phyloP scores from a whole-genome alignment of 2,329 filamentous ascomycete species.

The Aspergillus sergii region DNA sequence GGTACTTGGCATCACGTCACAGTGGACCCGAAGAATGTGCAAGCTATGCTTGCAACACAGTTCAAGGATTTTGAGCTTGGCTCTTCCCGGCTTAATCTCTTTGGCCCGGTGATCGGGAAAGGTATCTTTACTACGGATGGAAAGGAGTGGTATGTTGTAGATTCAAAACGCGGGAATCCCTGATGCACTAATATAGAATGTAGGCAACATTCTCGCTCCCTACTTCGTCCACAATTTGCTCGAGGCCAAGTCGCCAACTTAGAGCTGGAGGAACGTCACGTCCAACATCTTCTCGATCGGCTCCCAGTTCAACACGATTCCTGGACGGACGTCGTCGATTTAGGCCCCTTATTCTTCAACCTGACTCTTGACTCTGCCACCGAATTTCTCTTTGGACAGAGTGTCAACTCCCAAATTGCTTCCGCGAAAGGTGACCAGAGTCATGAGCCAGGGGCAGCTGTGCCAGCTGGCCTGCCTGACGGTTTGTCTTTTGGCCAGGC shows the following conservation, averaged over 20 bases:
- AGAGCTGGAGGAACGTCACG: conserved; percentile 24
- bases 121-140: conserved; percentile 71
- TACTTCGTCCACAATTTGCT: conserved; percentile 50
- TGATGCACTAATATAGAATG: neutral
- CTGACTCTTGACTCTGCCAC: conserved; percentile 77
- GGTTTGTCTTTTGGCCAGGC: neutral
- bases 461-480: neutral
- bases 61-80: conserved; percentile 84
- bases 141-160: conserved; percentile 61
- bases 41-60: conserved; percentile 79
- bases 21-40: conserved; percentile 64
- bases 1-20: conserved; percentile 20
- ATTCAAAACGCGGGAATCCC: too few relatives aligned
- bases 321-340: conserved; percentile 21
- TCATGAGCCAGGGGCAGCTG: neutral
- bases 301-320: conserved; percentile 18
- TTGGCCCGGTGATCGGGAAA: conserved; percentile 37
- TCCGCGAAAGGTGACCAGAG: neutral
- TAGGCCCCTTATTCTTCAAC: conserved; percentile 24
- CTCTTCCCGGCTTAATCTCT: conserved; percentile 68
- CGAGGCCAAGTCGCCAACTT: conserved; percentile 23
- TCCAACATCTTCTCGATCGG: conserved; percentile 16
- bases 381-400: conserved; percentile 73
- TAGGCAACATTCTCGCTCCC: conserved; percentile 54
- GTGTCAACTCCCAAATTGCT: conserved; percentile 44